Evolutionary conservation across 1,139 yeast genomes (phyloP).

Genomic region (Saccharomyces hybrid): DNA sequence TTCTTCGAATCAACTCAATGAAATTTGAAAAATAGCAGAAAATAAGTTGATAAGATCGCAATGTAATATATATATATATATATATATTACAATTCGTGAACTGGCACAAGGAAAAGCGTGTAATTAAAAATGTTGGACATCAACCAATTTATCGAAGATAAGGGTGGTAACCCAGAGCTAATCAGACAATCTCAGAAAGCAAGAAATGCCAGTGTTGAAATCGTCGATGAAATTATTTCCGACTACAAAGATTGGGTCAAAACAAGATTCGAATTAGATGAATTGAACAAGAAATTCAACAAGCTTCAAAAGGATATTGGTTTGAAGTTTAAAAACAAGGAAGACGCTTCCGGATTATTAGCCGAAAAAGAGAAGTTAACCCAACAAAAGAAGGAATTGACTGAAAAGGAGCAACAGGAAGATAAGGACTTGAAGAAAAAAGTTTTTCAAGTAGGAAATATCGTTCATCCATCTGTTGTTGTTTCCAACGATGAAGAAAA

Average conservation of each 20-base stretch:
- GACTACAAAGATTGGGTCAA: constrained; percentile 91
- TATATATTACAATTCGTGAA: not conserved
- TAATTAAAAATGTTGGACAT: constrained; percentile 77
- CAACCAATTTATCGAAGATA: constrained; percentile 82
- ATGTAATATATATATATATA: not conserved
- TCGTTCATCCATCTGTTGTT: constrained; percentile 87
- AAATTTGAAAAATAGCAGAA: not conserved
- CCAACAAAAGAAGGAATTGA: constrained; percentile 59
- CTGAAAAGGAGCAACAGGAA: constrained; percentile 66
- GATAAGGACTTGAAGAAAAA: constrained; percentile 68
- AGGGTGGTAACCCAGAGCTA: constrained; percentile 90
- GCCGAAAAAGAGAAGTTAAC: constrained; percentile 71
- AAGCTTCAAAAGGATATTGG: constrained; percentile 90
- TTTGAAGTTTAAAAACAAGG: constrained; percentile 84
- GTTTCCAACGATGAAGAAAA: constrained; percentile 83
- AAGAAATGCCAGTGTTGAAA: constrained; percentile 89
- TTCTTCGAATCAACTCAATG: not conserved
- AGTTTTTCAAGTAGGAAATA: constrained; percentile 85
- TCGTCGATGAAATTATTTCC: constrained; percentile 88
- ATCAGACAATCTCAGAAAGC: constrained; percentile 86
- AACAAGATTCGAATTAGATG: constrained; percentile 88
- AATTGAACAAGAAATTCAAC: constrained; percentile 77
- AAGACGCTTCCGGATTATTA: constrained; percentile 80
- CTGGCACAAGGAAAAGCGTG: not conserved
- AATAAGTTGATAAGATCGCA: not conserved